Conservation (phyloP, 2,329 filamentous ascomycete species). For the Fusarium chuoi region DNA sequence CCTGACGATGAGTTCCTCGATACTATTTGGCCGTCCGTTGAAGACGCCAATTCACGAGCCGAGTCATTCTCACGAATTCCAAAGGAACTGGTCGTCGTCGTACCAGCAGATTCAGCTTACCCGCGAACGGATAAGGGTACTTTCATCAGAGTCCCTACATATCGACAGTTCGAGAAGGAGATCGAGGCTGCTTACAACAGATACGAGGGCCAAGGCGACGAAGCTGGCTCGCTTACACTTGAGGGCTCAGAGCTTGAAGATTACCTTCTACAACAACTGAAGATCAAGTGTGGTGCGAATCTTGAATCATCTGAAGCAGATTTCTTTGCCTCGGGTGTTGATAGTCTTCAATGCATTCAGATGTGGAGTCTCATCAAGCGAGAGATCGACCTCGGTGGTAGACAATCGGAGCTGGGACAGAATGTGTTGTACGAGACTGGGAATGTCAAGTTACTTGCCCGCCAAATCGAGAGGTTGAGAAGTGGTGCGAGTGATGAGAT, state of each 20-base stretch:
- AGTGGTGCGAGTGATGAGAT: conserved; percentile 17
- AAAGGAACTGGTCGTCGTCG: conserved; percentile 61
- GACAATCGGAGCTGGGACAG: conserved; percentile 55
- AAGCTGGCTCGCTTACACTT: background rate
- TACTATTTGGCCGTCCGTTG: conserved; percentile 59
- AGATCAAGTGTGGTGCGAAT: conserved; percentile 47
- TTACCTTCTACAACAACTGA: conserved; percentile 38
- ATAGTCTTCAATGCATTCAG: conserved; percentile 68
- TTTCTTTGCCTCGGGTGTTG: conserved; percentile 68
- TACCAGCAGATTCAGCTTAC: conserved; percentile 56
- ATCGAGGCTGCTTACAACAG: conserved; percentile 55
- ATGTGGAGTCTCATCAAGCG: conserved; percentile 63
- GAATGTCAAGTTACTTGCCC: conserved; percentile 23
- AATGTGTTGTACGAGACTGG: conserved; percentile 69
- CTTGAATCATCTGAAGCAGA: conserved; percentile 49
- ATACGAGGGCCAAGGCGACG: conserved; percentile 21
- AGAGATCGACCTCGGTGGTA: conserved; percentile 59
- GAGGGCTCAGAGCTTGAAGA: conserved; percentile 43
- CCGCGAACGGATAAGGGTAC: conserved; percentile 65
- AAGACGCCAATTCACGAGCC: conserved; percentile 60
- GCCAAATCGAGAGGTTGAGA: conserved; percentile 40
- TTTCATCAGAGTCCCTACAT: conserved; percentile 62
- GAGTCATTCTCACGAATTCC: conserved; percentile 65
- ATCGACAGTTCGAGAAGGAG: conserved; percentile 54
- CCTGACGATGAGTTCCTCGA: conserved; percentile 58